Evolutionary conservation across 345 rosid species (phyloP).

Genomic region (Populus euphratica): DNA sequence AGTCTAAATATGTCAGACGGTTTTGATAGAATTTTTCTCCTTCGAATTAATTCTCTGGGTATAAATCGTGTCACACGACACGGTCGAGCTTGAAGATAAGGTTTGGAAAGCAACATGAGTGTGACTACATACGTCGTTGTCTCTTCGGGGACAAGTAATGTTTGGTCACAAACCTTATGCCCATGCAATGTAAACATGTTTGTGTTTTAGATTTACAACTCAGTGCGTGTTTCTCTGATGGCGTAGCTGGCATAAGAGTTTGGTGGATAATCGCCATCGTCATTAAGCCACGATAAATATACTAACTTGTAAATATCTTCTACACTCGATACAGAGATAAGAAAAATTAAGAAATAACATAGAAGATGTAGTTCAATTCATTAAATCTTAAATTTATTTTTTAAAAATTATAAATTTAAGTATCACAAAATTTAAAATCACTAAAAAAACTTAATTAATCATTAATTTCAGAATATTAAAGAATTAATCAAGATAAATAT

Average conservation of each 20-base stretch:
- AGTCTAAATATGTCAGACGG: no score
- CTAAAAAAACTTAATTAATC: no score
- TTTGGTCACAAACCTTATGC: not conserved
- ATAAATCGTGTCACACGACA: not conserved
- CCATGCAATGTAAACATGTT: not conserved
- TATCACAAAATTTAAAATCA: rapidly evolving
- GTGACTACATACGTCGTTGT: not conserved
- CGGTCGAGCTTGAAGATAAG: not conserved
- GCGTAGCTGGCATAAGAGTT: not conserved
- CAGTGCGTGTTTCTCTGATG: not conserved
- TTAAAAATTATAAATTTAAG: rapidly evolving
- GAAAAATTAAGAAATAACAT: not conserved
- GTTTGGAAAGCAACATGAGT: not conserved
- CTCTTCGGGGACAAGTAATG: not conserved
- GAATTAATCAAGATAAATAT: no score
- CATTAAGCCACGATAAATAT: no score
- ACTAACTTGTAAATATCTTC: not conserved
- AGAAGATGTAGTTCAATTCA: no score
- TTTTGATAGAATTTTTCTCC: no score
- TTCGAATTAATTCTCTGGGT: no score
- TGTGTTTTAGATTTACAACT: not conserved
- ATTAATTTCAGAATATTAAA: no score
- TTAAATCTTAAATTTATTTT: no score
- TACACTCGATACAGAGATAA: not conserved
- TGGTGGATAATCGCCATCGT: not conserved